These are phyloP conservation scores for Coniosporium apollinis DNA, from an alignment of 495 filamentous ascomycete genomes.

Conservation along the genomic window DNA sequence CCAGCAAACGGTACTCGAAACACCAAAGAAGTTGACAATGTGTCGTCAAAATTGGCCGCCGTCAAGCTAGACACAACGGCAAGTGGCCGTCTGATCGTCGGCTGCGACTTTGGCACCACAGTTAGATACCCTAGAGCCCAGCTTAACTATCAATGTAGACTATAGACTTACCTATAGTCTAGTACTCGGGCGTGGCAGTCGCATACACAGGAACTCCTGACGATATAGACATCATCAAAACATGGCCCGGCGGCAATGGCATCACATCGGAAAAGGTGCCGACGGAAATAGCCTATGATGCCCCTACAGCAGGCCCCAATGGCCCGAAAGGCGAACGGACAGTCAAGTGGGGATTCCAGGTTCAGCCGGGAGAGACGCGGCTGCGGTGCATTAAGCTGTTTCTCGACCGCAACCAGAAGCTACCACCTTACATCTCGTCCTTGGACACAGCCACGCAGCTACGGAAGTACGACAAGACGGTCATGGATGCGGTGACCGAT, in stretches of 20 bases:
- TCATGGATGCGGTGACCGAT: constrained; percentile 29
- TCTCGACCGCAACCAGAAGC: constrained; percentile 58
- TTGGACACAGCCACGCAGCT: constrained; percentile 55
- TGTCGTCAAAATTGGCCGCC: too few species aligned
- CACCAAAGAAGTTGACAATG: too few species aligned
- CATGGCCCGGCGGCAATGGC: constrained; percentile 57
- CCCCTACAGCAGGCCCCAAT: constrained; percentile 15
- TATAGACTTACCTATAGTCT: constrained; percentile 7
- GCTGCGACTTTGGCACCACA: constrained; percentile 55
- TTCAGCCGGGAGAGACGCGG: constrained; percentile 54
- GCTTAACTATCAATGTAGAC: constrained; percentile 8
- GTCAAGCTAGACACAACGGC: too few species aligned
- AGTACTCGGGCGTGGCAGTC: constrained; percentile 42
- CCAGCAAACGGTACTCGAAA: too few species aligned
- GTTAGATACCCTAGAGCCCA: constrained; percentile 54
- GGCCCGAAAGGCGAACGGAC: constrained; percentile 6
- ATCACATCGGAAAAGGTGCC: constrained; percentile 30
- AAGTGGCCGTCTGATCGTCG: constrained; percentile 51
- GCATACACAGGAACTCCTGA: constrained; percentile 61
- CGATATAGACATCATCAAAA: constrained; percentile 66
- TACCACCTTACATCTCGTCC: constrained; percentile 60
- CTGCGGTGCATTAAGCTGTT: constrained; percentile 68
- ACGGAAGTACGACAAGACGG: constrained; percentile 34
- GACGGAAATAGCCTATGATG: constrained; percentile 27
- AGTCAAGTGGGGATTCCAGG: constrained; percentile 63